Base-by-base conservation (phyloP, 2,329 filamentous ascomycete species). In the Cladosporium halotolerans region DNA sequence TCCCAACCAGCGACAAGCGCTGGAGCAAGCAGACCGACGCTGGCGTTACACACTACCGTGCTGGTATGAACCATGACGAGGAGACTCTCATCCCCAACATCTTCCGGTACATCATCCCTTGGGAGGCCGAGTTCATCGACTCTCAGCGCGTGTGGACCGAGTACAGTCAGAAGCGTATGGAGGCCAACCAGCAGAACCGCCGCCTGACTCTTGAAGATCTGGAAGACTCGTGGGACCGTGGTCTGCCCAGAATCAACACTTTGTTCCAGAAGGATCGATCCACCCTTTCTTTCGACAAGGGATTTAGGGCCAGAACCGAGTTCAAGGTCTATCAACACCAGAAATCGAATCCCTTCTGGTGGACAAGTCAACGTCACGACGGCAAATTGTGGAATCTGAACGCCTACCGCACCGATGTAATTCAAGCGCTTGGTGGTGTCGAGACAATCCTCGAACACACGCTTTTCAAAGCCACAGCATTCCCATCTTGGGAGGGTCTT, bases 71-170 rank as follows among this genome's bases (percentile, higher is more conserved):
- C 16, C 91, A 97, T 64, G 91, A 97, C 58, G 92, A 97, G 68
- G 93, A 99, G 72, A 97, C 93, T 0, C 75, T 99, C 50, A 99
- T 99, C 55, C 93, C 93, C 9, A 97, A 99, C 69, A 99, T 99
- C 63, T 97, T 97, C 84, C 85, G 93, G 56, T 99, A 99, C 73
- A 97, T 99, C 68, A 96, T 97, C 60, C 92, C 93, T 0, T 99
- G 93, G 93, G 93, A 99, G 70, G 89, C 92, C 1, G 93, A 99
- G 69, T 99, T 99, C 72, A 95, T 97, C 61, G 95, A 99, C 69
- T 99, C 93, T 3, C 95, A 99, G 70, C 86, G 95, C 62, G 93
- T 99, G 1, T 99, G 93, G 93, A 97, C 93, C 23, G 93, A 99
- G 65, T 99, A 99, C 67, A 96, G 92, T 0, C 93, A 99, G 73